Percentiles rank a stretch among this genome's conserved stretches.
phyloP scores from a whole-genome alignment of 441 rosid species.

The Pelargonium australe region DNA sequence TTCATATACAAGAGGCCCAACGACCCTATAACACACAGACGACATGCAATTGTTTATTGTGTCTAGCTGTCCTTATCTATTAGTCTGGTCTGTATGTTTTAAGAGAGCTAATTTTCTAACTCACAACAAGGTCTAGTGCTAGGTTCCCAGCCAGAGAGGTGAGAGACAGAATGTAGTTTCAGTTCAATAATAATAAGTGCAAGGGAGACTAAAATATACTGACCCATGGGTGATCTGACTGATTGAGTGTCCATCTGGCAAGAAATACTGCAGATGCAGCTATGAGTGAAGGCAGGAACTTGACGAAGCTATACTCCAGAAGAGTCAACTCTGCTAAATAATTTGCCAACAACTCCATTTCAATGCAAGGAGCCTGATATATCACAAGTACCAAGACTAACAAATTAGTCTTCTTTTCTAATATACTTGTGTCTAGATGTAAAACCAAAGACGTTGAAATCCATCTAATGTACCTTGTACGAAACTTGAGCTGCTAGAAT shows the following conservation, averaged over 20 bases:
- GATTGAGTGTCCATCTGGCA: constrained; percentile 66
- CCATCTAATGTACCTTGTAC: constrained; percentile 31
- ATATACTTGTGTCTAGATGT: no score
- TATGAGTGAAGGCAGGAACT: constrained; percentile 48
- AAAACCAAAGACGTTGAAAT: background rate
- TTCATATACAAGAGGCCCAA: background rate
- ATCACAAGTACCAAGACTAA: background rate
- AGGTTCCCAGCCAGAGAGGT: no score
- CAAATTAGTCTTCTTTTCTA: background rate
- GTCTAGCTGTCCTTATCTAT: no score
- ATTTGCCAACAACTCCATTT: constrained; percentile 50
- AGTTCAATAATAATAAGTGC: no score
- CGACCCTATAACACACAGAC: no score
- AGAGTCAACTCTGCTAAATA: constrained; percentile 58
- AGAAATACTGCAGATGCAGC: constrained; percentile 74
- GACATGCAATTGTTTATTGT: background rate
- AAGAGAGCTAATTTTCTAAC: no score
- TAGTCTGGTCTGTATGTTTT: no score
- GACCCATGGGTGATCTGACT: constrained; percentile 60
- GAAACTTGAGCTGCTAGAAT: constrained; percentile 64
- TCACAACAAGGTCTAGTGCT: no score
- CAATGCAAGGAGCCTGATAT: constrained; percentile 47
- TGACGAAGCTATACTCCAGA: constrained; percentile 43
- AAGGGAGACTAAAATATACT: constrained; percentile 14
- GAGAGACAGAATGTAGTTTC: no score